phyloP scores from a whole-genome alignment of 1,139 yeast species.

The Debaryomycetaceae sp. region DNA sequence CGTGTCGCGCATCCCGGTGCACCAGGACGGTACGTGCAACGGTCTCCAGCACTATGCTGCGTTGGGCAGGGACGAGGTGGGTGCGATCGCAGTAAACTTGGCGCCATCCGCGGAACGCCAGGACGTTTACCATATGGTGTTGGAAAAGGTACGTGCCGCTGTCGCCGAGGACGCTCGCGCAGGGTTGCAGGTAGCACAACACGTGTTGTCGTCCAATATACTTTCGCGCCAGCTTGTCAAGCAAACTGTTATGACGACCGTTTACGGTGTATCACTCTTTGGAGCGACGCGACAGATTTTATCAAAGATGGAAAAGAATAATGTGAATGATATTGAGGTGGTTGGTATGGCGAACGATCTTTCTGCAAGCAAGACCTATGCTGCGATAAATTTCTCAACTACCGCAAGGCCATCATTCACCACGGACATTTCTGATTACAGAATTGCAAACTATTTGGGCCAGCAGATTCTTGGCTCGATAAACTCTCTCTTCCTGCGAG shows the following conservation, averaged over 20 bases:
- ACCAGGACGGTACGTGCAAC: constrained; percentile 39
- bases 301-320: constrained; percentile 9
- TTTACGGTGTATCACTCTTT: constrained; percentile 31
- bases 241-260: constrained; percentile 39
- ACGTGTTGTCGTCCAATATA: constrained; percentile 3
- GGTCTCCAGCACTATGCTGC: constrained; percentile 42
- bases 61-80: constrained; percentile 23
- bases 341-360: neutral
- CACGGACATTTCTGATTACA: neutral
- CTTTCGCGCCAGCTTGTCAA: constrained; percentile 27
- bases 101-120: constrained; percentile 12
- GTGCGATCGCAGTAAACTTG: constrained; percentile 31
- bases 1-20: constrained; percentile 27
- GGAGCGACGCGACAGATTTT: constrained; percentile 28
- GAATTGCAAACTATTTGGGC: constrained; percentile 12
- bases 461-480: constrained; percentile 20
- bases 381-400: neutral
- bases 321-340: neutral
- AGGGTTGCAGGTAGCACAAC: neutral
- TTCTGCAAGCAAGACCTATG: neutral
- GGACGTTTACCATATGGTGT: constrained; percentile 28
- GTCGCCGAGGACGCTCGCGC: constrained; percentile 9
- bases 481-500: constrained; percentile 23
- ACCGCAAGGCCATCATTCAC: too few relatives aligned
- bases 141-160: constrained; percentile 12